Conservation (phyloP, 2,329 filamentous ascomycete species). For the Verticillium albo-atrum region DNA sequence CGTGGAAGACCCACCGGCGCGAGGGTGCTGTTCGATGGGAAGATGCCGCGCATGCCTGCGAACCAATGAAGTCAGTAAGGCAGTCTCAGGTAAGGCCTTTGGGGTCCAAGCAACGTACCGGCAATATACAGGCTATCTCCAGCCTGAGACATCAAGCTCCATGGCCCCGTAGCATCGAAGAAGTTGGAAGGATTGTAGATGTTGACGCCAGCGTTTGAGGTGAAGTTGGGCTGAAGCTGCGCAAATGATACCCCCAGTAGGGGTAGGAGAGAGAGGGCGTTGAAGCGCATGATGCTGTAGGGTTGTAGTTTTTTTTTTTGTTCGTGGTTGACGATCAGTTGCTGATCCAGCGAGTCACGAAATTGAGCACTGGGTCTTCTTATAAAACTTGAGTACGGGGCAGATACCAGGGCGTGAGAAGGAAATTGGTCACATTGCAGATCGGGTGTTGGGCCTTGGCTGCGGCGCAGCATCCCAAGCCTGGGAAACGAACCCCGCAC, state of each 20-base stretch:
- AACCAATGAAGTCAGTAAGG: background rate
- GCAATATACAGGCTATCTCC: conserved; percentile 24
- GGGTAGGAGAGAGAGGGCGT: background rate
- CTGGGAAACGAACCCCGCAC: too few relatives aligned
- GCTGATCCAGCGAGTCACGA: background rate
- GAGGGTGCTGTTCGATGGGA: conserved; percentile 22
- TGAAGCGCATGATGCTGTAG: background rate
- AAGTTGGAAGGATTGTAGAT: conserved; percentile 21
- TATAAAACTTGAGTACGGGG: background rate
- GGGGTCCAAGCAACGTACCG: conserved; percentile 4
- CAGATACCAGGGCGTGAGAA: too few relatives aligned
- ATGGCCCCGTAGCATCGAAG: conserved; percentile 20
- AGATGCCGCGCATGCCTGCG: conserved; percentile 26
- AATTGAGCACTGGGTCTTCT: background rate
- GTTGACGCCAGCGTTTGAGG: conserved; percentile 19
- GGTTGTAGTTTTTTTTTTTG: background rate
- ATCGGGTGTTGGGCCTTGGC: too few relatives aligned
- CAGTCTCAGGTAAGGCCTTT: background rate
- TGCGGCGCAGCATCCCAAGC: too few relatives aligned
- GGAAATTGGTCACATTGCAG: too few relatives aligned
- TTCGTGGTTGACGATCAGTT: background rate
- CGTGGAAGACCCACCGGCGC: conserved; percentile 20
- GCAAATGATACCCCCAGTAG: background rate
- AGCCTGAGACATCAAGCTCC: conserved; percentile 23
- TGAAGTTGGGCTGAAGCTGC: conserved; percentile 18